Evolutionary conservation across 2,329 filamentous ascomycete genomes (phyloP), one percentile per base, ranked within the genome.

Genomic region (Aspergillus niger): DNA sequence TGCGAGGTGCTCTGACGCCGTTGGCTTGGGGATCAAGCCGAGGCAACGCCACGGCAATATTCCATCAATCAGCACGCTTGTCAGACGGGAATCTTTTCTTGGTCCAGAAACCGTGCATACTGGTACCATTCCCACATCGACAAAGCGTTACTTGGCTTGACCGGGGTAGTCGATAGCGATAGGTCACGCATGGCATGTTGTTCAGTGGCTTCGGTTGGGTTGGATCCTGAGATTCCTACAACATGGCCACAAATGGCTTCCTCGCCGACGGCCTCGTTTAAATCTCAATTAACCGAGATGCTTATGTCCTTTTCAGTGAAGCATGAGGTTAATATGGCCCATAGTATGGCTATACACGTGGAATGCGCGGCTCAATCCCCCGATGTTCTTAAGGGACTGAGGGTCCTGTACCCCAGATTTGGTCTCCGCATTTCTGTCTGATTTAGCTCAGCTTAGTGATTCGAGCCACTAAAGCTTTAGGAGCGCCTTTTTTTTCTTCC

Each of bases 21-120:
- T 57, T 58, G 58, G 57, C 57, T 61, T 65, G 63, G 63, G 36
- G 57, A 26, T 60, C 57, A 54, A 59, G 62, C 62, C 63, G 53
- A 62, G 58, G 57, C 38, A 47, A 55, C 47, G 58, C 59, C 53
- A 57, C 53, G 44, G 62, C 53, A 60, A 67, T 63, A 50, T 67
- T 69, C 67, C 67, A 49, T 69, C 67, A 69, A 69, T 69, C 65
- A 69, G 62, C 62, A 53, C 36, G 41, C 38, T 26, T 26, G 39
- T 49, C 52, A 41, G 20, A 50, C 20, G 41, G 30, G 38, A 41
- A 43, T 59, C 56, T 57, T 39, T 48, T 28, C 58, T 54, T 43
- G 47, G 36, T 54, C 39, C 38, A 43, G 50, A 53, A 48, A 58
- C 11, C 51, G 24, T 55, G 43, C 48, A 15, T 28, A 48, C 20